phyloP scores from a whole-genome alignment of 768 basidiomycete genomes.

The Russula sp. region DNA sequence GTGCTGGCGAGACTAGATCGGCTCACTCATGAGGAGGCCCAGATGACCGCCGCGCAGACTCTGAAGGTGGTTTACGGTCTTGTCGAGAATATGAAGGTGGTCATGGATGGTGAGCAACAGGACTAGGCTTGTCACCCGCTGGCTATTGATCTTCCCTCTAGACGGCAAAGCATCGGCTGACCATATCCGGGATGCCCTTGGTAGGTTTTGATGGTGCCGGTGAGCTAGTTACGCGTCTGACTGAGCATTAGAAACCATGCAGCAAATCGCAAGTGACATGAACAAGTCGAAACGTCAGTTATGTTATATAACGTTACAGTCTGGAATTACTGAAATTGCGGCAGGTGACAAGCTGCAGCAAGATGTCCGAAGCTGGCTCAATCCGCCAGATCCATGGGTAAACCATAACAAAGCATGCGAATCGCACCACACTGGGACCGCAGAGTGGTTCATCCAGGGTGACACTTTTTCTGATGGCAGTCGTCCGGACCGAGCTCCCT shows the following conservation, averaged over 20 bases:
- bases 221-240: not conserved
- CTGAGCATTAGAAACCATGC: not conserved
- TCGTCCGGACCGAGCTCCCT: not conserved
- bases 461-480: not conserved
- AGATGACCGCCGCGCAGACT: not conserved
- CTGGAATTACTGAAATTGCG: not conserved
- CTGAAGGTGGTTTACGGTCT: constrained; percentile 4
- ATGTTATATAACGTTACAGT: not conserved
- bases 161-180: not conserved
- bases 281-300: not conserved
- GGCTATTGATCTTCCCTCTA: not conserved
- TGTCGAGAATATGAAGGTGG: not conserved
- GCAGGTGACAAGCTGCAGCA: not conserved
- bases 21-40: not conserved
- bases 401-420: not conserved
- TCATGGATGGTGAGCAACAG: not conserved
- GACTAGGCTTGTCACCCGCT: too few species aligned
- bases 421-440: not conserved
- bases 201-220: not conserved
- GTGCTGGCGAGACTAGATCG: not conserved
- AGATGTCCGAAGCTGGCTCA: not conserved
- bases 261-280: constrained; percentile 1
- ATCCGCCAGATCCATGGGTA: constrained; percentile 7
- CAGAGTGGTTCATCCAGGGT: not conserved
- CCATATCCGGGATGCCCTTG: not conserved